Evolutionary conservation across 441 rosid species (phyloP), one percentile per base, ranked within the genome.

Genomic region (Bruguiera hainesii): DNA sequence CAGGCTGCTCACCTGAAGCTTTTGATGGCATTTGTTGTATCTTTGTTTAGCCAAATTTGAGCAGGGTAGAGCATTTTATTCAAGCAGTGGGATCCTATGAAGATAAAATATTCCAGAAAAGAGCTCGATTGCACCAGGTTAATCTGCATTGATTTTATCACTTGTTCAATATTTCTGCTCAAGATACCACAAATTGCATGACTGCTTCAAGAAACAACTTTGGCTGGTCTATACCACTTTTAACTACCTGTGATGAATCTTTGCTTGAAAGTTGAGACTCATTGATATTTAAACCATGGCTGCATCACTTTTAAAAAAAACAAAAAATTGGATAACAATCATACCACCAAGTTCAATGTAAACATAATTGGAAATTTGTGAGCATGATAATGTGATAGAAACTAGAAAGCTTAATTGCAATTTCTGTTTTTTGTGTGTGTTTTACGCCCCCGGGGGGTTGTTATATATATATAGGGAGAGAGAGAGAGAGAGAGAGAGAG

Each of bases 11-110:
- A 42, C 13, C 48, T 67, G 56, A 68, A 49, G 55, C 69, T 35
- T n/a, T 63, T 31, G 1, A 20, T 46, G 72, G 5, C 29, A 61
- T 57, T 10, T 8, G 16, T 56, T 69, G 65, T 70, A 66, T 66
- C 23, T 49, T 59, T 61, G 75, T 67, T 75, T 85, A 95, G 99
- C 87, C 94, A 29, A 78, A 85, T 77, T 82, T 95, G 76, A 76
- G 74, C 50, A 77, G 82, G 60, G 97, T 95, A 68, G 99, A 90
- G 80, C 87, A 79, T 73, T 95, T 95, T 70, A 89, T 95, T 72
- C 96, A 87, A 80, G 88, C 91, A 59, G 92, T 95, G 75, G 98
- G 97, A 78, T 80, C 81, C 31, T 92, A 74, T 35, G 99, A 95
- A 80, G 91, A 90, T 71, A 76, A 78, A 74, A 95, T 90, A 81